Percentiles rank a stretch among this genome's conserved stretches.
These are phyloP conservation scores for Termitomyces sp. DNA, from an alignment of 768 basidiomycete species.

Conservation along the genomic window DNA sequence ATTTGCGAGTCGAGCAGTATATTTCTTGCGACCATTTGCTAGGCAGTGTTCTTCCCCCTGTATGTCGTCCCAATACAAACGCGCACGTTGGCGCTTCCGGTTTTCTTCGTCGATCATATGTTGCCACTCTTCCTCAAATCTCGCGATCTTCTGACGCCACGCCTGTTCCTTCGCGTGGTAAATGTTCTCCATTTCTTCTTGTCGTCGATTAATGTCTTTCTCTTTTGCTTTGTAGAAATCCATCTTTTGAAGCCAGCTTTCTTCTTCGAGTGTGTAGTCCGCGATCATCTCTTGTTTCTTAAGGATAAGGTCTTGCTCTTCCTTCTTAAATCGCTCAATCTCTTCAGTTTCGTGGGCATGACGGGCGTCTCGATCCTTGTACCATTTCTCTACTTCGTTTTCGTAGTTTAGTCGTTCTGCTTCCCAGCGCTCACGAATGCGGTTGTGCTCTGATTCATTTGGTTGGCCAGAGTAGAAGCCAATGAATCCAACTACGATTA, in stretches of 20 bases:
- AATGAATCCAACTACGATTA: background rate
- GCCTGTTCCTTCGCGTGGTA: background rate
- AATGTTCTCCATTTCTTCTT: background rate
- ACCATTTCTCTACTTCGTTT: background rate
- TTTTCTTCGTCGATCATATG: slow-evolving; percentile 4
- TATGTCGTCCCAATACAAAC: slow-evolving; percentile 14
- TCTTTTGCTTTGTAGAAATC: background rate
- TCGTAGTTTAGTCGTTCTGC: background rate
- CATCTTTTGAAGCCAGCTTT: background rate
- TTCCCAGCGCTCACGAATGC: background rate
- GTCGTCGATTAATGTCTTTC: background rate
- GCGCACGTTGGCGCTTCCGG: slow-evolving; percentile 7
- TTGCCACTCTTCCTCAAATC: slow-evolving; percentile 4
- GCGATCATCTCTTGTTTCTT: background rate
- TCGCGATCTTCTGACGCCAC: background rate
- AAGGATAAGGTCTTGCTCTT: background rate
- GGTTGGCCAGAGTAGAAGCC: background rate
- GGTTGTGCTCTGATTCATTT: background rate
- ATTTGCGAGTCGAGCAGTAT: slow-evolving; percentile 12
- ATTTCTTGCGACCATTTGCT: slow-evolving; percentile 3
- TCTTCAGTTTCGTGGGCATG: background rate
- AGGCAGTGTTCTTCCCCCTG: slow-evolving; percentile 7
- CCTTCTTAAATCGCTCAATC: background rate
- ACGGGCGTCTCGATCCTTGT: background rate
- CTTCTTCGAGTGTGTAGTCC: background rate